A percentile compares a stretch with the other conserved stretches of the same genome.
Conservation (phyloP, 441 rosid species). For the Rhodomyrtus psidioides region DNA sequence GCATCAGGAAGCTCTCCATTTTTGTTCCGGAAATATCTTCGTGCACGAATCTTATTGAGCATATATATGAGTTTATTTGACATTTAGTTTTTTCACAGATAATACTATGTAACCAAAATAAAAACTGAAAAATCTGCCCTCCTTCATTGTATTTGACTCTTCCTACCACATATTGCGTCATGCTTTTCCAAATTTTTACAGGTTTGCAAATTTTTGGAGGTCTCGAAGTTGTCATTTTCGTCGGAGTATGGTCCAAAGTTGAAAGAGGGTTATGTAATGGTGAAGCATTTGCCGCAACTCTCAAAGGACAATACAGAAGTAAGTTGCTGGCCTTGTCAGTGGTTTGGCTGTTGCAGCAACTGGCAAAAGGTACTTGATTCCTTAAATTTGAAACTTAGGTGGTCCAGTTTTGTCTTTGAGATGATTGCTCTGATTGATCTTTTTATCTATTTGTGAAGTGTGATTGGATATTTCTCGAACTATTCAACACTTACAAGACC, state of each 20-base stretch:
- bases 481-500: background rate
- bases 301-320: conserved; percentile 45
- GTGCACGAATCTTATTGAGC: background rate
- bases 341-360: conserved; percentile 86
- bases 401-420: background rate
- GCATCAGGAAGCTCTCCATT: background rate
- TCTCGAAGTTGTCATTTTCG: conserved; percentile 85
- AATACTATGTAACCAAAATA: background rate
- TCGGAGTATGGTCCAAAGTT: conserved; percentile 97
- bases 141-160: background rate
- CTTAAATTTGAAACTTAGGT: background rate
- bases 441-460: background rate
- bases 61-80: background rate
- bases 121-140: background rate
- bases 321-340: conserved; percentile 69
- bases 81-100: background rate
- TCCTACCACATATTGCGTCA: conserved; percentile 3
- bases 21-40: background rate
- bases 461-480: background rate
- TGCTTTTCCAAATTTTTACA: conserved; percentile 28
- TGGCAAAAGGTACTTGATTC: conserved; percentile 87
- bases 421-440: background rate
- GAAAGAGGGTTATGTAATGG: conserved; percentile 95
- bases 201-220: conserved; percentile 99
- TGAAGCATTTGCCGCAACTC: conserved; percentile 76